Percentiles rank a stretch among this genome's conserved stretches.
Evolutionary conservation across 2,329 filamentous ascomycete species (phyloP).

Genomic region (Cordyceps fumosorosea): DNA sequence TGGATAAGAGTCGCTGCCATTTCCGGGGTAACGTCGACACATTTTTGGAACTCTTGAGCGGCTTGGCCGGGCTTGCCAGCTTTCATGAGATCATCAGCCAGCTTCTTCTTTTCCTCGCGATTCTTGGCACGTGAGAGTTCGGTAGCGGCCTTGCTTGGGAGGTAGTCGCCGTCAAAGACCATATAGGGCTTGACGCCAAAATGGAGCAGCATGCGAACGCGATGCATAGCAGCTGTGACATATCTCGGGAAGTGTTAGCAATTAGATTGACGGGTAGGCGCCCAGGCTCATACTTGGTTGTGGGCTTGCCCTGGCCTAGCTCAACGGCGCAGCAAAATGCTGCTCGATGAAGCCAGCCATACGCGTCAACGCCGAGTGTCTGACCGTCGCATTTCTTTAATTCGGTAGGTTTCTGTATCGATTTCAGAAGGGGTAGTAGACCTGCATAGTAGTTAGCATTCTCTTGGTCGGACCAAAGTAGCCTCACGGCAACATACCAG

Average conservation of each 20-base stretch:
- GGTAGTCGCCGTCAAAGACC: slow-evolving; percentile 90
- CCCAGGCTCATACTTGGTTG: slow-evolving; percentile 60
- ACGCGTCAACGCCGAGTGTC: slow-evolving; percentile 90
- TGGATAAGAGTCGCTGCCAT: slow-evolving; percentile 93
- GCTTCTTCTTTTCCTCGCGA: slow-evolving; percentile 67
- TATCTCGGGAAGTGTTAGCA: slow-evolving; percentile 47
- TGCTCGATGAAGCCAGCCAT: slow-evolving; percentile 96
- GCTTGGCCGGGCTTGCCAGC: slow-evolving; percentile 78
- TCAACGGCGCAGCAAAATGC: slow-evolving; percentile 87
- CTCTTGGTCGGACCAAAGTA: not conserved
- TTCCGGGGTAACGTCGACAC: slow-evolving; percentile 88
- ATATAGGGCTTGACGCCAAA: slow-evolving; percentile 93
- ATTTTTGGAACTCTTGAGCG: slow-evolving; percentile 83
- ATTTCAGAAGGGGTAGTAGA: slow-evolving; percentile 85
- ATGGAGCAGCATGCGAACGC: slow-evolving; percentile 88
- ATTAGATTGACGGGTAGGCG: not conserved
- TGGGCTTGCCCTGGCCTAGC: slow-evolving; percentile 80
- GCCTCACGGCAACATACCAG: slow-evolving; percentile 22
- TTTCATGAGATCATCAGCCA: slow-evolving; percentile 71
- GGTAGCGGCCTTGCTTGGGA: slow-evolving; percentile 87
- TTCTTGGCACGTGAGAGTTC: slow-evolving; percentile 70
- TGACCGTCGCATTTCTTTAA: slow-evolving; percentile 83
- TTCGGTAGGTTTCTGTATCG: slow-evolving; percentile 83
- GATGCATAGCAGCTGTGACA: slow-evolving; percentile 82
- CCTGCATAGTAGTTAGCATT: slow-evolving; percentile 43